Conservation (phyloP, 371 early-diverging fungal genomes). For the Coemansia sp. region DNA sequence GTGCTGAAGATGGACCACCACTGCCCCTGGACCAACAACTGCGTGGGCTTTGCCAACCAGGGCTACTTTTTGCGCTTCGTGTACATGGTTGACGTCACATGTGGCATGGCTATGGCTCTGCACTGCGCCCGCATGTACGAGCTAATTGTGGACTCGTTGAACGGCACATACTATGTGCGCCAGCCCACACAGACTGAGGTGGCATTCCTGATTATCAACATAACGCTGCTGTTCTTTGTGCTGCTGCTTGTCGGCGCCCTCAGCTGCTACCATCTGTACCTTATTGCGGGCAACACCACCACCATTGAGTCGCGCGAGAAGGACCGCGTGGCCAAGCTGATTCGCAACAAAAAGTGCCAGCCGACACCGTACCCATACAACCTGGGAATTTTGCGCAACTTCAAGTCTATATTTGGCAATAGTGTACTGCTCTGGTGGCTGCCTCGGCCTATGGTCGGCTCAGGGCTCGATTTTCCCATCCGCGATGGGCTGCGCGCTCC, state of each 20-base stretch:
- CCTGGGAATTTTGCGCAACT: constrained; percentile 76
- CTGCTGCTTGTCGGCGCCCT: constrained; percentile 79
- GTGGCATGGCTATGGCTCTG: constrained; percentile 54
- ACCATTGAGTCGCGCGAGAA: constrained; percentile 89
- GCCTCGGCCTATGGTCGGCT: constrained; percentile 63
- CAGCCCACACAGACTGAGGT: constrained; percentile 63
- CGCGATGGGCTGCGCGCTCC: constrained; percentile 50
- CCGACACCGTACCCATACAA: constrained; percentile 82
- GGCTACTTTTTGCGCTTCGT: constrained; percentile 89
- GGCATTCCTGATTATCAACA: constrained; percentile 69
- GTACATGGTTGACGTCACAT: constrained; percentile 64
- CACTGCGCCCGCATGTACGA: constrained; percentile 53
- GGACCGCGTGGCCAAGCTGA: constrained; percentile 76
- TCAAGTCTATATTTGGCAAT: constrained; percentile 74
- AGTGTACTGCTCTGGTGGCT: constrained; percentile 68
- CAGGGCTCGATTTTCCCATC: constrained; percentile 71
- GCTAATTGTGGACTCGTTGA: constrained; percentile 54
- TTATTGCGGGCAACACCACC: constrained; percentile 84
- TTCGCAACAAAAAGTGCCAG: constrained; percentile 62
- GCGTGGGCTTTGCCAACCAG: constrained; percentile 88
- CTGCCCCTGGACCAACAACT: constrained; percentile 97
- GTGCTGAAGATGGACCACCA: constrained; percentile 93
- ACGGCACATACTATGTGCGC: constrained; percentile 53
- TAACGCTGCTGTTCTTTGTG: constrained; percentile 64
- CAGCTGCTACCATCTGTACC: constrained; percentile 78